Percentiles rank a stretch among this genome's conserved stretches.
Conservation (phyloP, 169 alveolate genomes). For the Eimeria praecox region DNA sequence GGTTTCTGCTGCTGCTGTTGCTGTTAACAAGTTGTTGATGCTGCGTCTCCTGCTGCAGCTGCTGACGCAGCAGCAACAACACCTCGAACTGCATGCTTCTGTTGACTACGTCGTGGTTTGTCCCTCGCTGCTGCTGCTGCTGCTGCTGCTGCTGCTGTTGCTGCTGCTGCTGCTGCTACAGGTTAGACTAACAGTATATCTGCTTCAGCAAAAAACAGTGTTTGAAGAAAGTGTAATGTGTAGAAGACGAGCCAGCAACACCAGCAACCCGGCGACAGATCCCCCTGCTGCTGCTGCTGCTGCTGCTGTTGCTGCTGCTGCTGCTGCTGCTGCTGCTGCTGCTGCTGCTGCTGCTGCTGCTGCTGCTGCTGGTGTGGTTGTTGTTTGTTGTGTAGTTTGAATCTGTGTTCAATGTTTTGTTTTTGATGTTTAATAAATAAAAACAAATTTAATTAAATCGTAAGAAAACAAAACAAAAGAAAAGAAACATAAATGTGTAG, state of each 20-base stretch:
- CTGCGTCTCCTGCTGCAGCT: slow-evolving; percentile 28
- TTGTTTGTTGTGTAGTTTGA: background rate
- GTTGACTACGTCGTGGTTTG: background rate
- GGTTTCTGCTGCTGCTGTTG: background rate
- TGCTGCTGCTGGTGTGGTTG: background rate
- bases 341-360: slow-evolving; percentile 60
- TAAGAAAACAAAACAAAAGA: background rate
- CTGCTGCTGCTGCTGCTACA: background rate
- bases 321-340: background rate
- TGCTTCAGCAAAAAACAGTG: background rate
- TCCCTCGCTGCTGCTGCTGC: slow-evolving; percentile 8
- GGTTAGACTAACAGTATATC: background rate
- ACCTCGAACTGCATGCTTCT: slow-evolving; percentile 34
- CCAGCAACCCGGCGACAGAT: background rate
- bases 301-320: slow-evolving; percentile 44
- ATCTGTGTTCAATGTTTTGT: background rate
- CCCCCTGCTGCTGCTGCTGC: slow-evolving; percentile 48
- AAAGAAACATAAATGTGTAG: background rate
- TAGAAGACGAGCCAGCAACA: slow-evolving; percentile 21
- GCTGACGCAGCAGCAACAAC: slow-evolving; percentile 34
- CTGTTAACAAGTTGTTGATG: background rate
- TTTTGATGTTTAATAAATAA: background rate
- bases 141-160: slow-evolving; percentile 28
- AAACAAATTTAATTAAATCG: background rate
- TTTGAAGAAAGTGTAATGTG: background rate